Base-by-base conservation (phyloP, 768 basidiomycete genomes). In the Xerocomellus dryophilus region DNA sequence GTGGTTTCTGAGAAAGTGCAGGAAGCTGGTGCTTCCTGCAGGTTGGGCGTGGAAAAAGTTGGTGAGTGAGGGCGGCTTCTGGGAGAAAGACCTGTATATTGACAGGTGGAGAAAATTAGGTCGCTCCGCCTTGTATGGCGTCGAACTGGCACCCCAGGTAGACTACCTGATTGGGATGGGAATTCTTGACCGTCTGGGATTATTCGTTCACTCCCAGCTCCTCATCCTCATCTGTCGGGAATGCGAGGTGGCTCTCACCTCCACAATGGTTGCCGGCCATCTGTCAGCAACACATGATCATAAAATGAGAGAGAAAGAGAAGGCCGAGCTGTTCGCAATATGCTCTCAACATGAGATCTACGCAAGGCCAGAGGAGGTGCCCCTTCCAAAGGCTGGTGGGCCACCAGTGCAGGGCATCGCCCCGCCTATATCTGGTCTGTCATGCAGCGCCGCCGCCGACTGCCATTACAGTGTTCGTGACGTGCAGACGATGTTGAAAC, bases 401-500 rank as follows among this genome's bases (percentile, higher is more conserved):
- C 53, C 47, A 4, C 53, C 42, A 27, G 53, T 54, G 18, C 34
- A 50, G 31, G 47, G 36, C 10, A 49, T 54, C 1, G 18, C 42
- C 15, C 18, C 35, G 0, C 47, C 46, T 9, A 11, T 54, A 14
- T 27, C 31, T 7, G 53, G 47, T n/a, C 27, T 47, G 21, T 31
- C 41, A 0, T 54, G 53, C 23, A 36, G 5, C 5, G 47, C 53
- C 1, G 9, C 11, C 3, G 18, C 23, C 3, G 21, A 20, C 10
- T 54, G 53, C 34, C 5, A 6, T 15, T 54, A 54, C 34, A 43
- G 46, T 9, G 53, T 48, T 3, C 8, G 34, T 20, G 47, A 54
- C 46, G 3, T 29, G 21, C 41, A 48, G 15, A 43, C 47, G 1
- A 54, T 54, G 53, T 11, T 54, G 25, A 54, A 43, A 27, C 53